Percentiles rank a stretch among this genome's conserved stretches.
Conservation (phyloP, 2,329 filamentous ascomycete genomes). For the Neospermospora avenae region DNA sequence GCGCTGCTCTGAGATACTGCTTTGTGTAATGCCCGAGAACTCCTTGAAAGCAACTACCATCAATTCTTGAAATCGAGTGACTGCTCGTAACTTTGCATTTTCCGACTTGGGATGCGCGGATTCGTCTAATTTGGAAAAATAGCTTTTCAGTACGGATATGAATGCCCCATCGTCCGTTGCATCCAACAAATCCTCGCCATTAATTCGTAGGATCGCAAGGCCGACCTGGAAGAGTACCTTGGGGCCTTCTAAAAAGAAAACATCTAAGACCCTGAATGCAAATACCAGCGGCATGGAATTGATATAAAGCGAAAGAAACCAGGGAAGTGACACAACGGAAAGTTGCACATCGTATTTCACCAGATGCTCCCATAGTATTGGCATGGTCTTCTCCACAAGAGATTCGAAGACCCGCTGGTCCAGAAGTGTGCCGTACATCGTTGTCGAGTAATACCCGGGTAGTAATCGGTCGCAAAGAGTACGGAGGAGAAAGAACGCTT, state of each 20-base stretch:
- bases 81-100: conserved; percentile 88
- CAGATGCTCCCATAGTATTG: conserved; percentile 96
- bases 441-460: conserved; percentile 96
- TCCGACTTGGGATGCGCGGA: conserved; percentile 94
- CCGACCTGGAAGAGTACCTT: conserved; percentile 98
- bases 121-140: conserved; percentile 90
- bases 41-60: conserved; percentile 99
- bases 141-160: conserved; percentile 91
- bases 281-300: conserved; percentile 99
- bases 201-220: conserved; percentile 93
- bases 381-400: conserved; percentile 98
- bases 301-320: conserved; percentile 97
- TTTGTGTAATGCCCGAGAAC: conserved; percentile 92
- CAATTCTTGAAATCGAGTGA: conserved; percentile 94
- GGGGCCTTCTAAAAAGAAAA: conserved; percentile 96
- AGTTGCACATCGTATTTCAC: conserved; percentile 95
- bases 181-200: conserved; percentile 92
- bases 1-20: conserved; percentile 83
- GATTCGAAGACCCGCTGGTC: conserved; percentile 98
- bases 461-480: conserved; percentile 88
- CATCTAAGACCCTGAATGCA: conserved; percentile 91
- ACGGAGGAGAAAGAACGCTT: conserved; percentile 93
- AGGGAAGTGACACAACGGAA: conserved; percentile 93
- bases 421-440: conserved; percentile 96
- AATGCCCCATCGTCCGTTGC: conserved; percentile 93